These are phyloP conservation scores for Gentiana macrophylla DNA, from an alignment of 257 asterid species.

Conservation along the genomic window DNA sequence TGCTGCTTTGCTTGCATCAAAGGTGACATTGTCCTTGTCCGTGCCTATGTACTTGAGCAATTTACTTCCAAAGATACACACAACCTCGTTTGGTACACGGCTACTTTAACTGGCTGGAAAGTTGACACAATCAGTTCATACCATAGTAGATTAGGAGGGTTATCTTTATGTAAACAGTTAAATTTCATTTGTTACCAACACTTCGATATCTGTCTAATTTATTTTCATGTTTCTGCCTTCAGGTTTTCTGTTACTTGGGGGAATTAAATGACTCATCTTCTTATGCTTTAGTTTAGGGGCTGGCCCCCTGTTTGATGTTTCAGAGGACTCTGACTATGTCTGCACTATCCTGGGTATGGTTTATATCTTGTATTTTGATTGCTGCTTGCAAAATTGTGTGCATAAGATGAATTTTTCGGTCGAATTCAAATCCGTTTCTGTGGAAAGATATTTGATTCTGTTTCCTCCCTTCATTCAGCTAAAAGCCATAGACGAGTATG, in stretches of 20 bases:
- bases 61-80: no score
- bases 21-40: slow-evolving; percentile 28
- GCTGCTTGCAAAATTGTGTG: neutral
- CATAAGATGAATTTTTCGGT: neutral
- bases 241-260: slow-evolving; percentile 88
- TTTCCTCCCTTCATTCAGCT: slow-evolving; percentile 34
- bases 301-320: slow-evolving; percentile 72
- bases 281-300: slow-evolving; percentile 73
- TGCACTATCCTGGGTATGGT: slow-evolving; percentile 73
- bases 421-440: neutral
- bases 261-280: slow-evolving; percentile 74
- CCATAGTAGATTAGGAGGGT: no score
- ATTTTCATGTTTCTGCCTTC: slow-evolving; percentile 12
- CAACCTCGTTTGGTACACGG: no score
- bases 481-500: slow-evolving; percentile 93
- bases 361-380: neutral
- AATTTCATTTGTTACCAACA: no score
- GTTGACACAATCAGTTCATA: no score
- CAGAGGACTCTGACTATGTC: slow-evolving; percentile 84
- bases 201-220: neutral
- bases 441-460: neutral
- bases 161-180: no score
- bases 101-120: no score
- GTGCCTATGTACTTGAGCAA: no score
- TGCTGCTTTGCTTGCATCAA: slow-evolving; percentile 77